Evolutionary conservation across 2,329 filamentous ascomycete species (phyloP), one percentile per base, ranked within the genome.

Genomic region (Cadophora gregata): DNA sequence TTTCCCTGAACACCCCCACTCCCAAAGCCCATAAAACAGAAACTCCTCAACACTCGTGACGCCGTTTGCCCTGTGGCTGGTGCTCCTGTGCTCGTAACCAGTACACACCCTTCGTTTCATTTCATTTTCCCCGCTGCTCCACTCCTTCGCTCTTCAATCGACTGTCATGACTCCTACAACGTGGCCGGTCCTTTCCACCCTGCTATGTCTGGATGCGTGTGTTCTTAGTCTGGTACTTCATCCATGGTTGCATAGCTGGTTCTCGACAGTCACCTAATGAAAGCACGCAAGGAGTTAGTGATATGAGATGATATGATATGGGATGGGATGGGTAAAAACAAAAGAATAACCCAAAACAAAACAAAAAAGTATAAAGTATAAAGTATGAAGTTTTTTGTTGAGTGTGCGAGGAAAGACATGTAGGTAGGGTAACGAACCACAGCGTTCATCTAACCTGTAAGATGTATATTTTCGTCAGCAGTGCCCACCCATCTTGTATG

Each of bases 401-500:
- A n/a, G n/a, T n/a, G n/a, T n/a, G n/a, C n/a, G n/a, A n/a, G n/a
- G n/a, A n/a, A n/a, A n/a, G n/a, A n/a, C n/a, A n/a, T n/a, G n/a
- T n/a, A n/a, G n/a, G n/a, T n/a, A n/a, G n/a, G n/a, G n/a, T 36
- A 38, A 72, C 74, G 56, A 62, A 75, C 74, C 73, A 70, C 74
- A 76, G 62, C 64, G 67, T 70, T 75, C 73, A 65, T 72, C 71
- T 65, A 75, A 67, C 69, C 74, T 75, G 67, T 59, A 50, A 8
- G 21, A 55, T n/a, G n/a, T n/a, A n/a, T n/a, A n/a, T n/a, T n/a
- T 56, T 69, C 56, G 69, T 66, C 65, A 70, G 65, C 61, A 62
- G 50, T 63, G 50, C 42, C n/a, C n/a, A n/a, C n/a, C n/a, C n/a
- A n/a, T n/a, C n/a, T n/a, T n/a, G n/a, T n/a, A n/a, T n/a, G n/a